Evolutionary conservation across 192 early-diverging fungal species (phyloP), one percentile per base, ranked within the genome.

Genomic region (Tieghemiomyces parasiticus): DNA sequence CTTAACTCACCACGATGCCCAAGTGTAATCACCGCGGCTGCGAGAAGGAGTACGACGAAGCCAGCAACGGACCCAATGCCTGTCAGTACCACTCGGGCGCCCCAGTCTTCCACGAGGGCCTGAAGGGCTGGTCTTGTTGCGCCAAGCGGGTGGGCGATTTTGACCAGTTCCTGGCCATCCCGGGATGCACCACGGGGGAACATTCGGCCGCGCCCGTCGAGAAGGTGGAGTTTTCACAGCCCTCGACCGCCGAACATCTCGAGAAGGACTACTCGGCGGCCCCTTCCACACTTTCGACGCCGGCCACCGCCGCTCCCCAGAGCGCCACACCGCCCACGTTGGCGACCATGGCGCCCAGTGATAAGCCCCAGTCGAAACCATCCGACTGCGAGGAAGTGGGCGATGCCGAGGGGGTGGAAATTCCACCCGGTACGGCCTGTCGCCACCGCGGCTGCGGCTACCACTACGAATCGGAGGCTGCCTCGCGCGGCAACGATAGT

Each of bases 91-190:
- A 99, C 63, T 75, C 90, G 1, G 86, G 85, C 26, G 82, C 75
- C 24, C 95, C 95, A 20, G 81, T 92, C 49, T 99, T 99, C 73
- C 95, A 97, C 71, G 95, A 99, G 67, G 95, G 92, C 63, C 74
- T 85, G 46, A 88, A 92, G 74, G 90, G 92, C 46, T 98, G 93
- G 92, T 82, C 82, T 46, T 98, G 95, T 74, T 98, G 95, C 74
- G 71, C 78, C 28, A 91, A 92, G 58, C 81, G 89, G 33, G 92
- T 93, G 58, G 72, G 68, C 32, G 85, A 88, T 48, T 98, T 98
- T 65, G 86, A 95, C 71, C 91, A 91, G 42, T 98, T 98, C 72
- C 69, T 95, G 53, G 79, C 84, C 54, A 92, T 91, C 47, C 77
- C 81, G 32, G 93, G 93, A 25, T 99, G 96, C 73, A 74, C 83